Percentiles rank a stretch among this genome's conserved stretches.
Conservation (phyloP, 2,329 filamentous ascomycete species). For the Colletotrichum karsti region DNA sequence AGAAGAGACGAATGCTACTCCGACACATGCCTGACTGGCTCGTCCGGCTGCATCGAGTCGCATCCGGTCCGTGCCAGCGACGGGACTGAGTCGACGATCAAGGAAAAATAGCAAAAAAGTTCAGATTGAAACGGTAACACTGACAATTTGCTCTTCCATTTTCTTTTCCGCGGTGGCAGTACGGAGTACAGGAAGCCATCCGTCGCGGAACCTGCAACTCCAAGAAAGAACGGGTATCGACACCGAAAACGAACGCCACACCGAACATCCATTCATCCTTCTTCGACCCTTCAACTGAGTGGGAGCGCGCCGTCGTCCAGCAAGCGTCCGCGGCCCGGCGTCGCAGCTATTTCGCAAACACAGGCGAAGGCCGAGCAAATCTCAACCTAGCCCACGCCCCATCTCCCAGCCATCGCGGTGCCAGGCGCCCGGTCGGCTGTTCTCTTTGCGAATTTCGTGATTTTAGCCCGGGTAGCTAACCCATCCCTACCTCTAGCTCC, state of each 20-base stretch:
- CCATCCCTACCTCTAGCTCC: background rate
- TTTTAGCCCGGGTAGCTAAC: background rate
- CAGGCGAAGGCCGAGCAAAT: constrained; percentile 6
- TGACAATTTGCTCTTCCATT: background rate
- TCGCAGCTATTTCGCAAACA: constrained; percentile 13
- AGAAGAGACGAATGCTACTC: constrained; percentile 1
- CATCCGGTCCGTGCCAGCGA: constrained; percentile 17
- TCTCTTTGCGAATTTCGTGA: constrained; percentile 3
- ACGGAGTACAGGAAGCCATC: background rate
- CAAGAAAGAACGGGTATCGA: background rate
- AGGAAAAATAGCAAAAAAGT: background rate
- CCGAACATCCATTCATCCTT: too few species aligned
- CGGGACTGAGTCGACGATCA: constrained; percentile 25
- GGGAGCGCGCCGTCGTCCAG: background rate
- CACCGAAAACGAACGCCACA: constrained; percentile 9
- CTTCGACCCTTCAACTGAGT: background rate
- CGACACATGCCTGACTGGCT: constrained; percentile 10
- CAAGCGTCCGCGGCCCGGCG: constrained; percentile 2
- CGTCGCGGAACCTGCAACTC: background rate
- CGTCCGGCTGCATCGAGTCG: constrained; percentile 20
- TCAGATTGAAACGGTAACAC: constrained; percentile 21
- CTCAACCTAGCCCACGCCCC: background rate
- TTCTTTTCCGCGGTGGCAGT: background rate
- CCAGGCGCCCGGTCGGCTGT: background rate
- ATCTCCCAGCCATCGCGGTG: background rate